phyloP scores from a whole-genome alignment of 2,329 filamentous ascomycete genomes.

The Epichloe uncinata region DNA sequence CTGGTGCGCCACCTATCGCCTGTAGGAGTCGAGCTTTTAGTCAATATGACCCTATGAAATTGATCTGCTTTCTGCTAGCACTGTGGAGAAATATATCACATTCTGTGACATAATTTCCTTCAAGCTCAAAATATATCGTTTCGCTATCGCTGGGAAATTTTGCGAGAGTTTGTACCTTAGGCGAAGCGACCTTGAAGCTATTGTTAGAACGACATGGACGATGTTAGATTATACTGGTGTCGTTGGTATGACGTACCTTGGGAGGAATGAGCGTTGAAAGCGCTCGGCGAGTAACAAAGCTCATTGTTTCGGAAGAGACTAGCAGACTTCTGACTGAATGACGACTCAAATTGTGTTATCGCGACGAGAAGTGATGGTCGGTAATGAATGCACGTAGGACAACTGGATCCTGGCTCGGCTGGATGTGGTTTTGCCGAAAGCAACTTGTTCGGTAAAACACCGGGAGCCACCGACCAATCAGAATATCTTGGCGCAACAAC shows the following conservation, averaged over 20 bases:
- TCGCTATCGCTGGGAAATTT: neutral
- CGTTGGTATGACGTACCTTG: constrained; percentile 53
- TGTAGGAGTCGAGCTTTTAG: constrained; percentile 31
- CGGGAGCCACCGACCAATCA: constrained; percentile 32
- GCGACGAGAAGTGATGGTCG: constrained; percentile 20
- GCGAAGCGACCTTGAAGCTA: constrained; percentile 56
- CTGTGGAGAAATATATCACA: neutral
- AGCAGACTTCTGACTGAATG: constrained; percentile 11
- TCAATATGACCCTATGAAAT: constrained; percentile 3
- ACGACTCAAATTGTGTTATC: constrained; percentile 17
- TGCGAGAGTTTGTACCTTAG: constrained; percentile 44
- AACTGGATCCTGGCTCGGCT: constrained; percentile 14
- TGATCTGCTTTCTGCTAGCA: neutral
- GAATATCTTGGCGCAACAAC: neutral
- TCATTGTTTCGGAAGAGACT: constrained; percentile 54
- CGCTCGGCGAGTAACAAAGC: constrained; percentile 78
- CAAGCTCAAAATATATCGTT: neutral
- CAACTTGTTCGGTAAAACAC: constrained; percentile 35
- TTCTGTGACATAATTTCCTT: neutral
- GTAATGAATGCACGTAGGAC: constrained; percentile 17
- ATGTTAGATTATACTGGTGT: neutral
- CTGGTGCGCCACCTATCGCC: constrained; percentile 88
- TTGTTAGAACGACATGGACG: constrained; percentile 12
- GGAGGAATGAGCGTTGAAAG: constrained; percentile 98
- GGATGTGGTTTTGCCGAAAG: constrained; percentile 27